Conservation (phyloP, 2,329 filamentous ascomycete species). For the Exophiala bonariae region DNA sequence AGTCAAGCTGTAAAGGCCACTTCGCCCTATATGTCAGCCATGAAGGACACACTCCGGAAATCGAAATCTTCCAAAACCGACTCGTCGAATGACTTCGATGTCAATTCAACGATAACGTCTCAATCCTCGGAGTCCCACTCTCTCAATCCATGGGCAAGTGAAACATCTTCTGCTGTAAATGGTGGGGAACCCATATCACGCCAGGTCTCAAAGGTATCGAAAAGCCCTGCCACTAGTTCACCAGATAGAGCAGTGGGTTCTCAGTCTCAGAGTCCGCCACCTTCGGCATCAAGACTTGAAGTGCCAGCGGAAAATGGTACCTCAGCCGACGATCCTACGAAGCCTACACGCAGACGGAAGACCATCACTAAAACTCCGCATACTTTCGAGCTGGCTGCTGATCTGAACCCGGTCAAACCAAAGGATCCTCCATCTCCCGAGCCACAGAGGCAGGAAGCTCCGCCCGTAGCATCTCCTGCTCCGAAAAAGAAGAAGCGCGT, state of each 20-base stretch:
- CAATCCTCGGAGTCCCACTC: slow-evolving; percentile 20
- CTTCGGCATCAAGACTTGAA: slow-evolving; percentile 8
- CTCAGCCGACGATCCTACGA: slow-evolving; percentile 13
- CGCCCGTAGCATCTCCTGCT: neutral
- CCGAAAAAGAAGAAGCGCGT: slow-evolving; percentile 24
- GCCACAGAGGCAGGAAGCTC: slow-evolving; percentile 9
- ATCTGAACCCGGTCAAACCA: slow-evolving; percentile 15
- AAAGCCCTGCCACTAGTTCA: slow-evolving; percentile 12
- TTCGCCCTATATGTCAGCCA: slow-evolving; percentile 2
- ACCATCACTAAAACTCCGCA: slow-evolving; percentile 23
- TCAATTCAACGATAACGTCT: slow-evolving; percentile 8
- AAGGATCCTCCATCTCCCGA: slow-evolving; percentile 16
- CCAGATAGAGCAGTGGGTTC: slow-evolving; percentile 9
- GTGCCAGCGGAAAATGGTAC: slow-evolving; percentile 11
- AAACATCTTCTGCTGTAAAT: slow-evolving; percentile 15
- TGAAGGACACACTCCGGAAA: slow-evolving; percentile 24
- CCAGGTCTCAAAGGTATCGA: slow-evolving; percentile 19
- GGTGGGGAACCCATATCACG: slow-evolving; percentile 18
- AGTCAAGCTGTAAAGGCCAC: too few species aligned
- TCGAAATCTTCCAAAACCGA: slow-evolving; percentile 11
- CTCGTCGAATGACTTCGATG: slow-evolving; percentile 14
- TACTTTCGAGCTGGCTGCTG: slow-evolving; percentile 22
- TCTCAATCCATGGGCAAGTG: slow-evolving; percentile 22
- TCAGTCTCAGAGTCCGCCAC: slow-evolving; percentile 11
- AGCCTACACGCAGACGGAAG: slow-evolving; percentile 21